phyloP scores from a whole-genome alignment of 805 yeast genomes.

The Yamadazyma insecticola region DNA sequence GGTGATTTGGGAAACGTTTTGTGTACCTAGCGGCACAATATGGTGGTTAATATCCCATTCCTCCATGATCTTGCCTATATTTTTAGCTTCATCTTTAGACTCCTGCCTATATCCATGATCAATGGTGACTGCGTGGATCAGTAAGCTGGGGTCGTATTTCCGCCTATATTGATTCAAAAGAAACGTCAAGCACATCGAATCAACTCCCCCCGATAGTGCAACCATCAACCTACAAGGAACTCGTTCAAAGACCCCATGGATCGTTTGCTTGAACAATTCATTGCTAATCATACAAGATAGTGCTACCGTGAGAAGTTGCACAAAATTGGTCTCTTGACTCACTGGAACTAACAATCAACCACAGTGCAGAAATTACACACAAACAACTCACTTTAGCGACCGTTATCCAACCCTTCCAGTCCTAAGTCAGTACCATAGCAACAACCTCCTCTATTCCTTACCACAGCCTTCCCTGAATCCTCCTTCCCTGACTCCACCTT shows the following conservation, averaged over 20 bases:
- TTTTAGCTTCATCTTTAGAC: slow-evolving; percentile 46
- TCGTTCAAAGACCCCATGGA: not conserved
- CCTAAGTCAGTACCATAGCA: too few relatives aligned
- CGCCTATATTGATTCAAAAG: slow-evolving; percentile 38
- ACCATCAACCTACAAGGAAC: slow-evolving; percentile 37
- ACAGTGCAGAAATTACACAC: too few relatives aligned
- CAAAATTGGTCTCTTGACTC: too few relatives aligned
- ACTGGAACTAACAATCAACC: too few relatives aligned
- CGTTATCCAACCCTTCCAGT: too few relatives aligned
- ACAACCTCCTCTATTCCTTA: too few relatives aligned
- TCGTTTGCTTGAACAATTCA: slow-evolving; percentile 12
- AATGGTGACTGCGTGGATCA: slow-evolving; percentile 55
- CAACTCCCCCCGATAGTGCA: slow-evolving; percentile 80
- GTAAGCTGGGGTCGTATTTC: slow-evolving; percentile 19
- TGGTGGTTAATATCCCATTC: slow-evolving; percentile 33
- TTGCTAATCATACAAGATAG: slow-evolving; percentile 10
- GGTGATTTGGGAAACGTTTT: slow-evolving; percentile 24
- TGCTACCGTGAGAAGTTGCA: too few relatives aligned
- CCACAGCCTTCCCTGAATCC: too few relatives aligned
- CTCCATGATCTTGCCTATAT: slow-evolving; percentile 27
- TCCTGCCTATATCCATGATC: slow-evolving; percentile 56
- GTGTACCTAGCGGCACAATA: slow-evolving; percentile 21
- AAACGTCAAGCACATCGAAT: slow-evolving; percentile 65
- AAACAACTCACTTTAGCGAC: too few relatives aligned
- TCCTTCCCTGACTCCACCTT: too few relatives aligned